Percentiles rank a stretch among this genome's conserved stretches.
These are phyloP conservation scores for Trichoderma afroharzianum DNA, from an alignment of 2,329 filamentous ascomycete species.

Conservation along the genomic window DNA sequence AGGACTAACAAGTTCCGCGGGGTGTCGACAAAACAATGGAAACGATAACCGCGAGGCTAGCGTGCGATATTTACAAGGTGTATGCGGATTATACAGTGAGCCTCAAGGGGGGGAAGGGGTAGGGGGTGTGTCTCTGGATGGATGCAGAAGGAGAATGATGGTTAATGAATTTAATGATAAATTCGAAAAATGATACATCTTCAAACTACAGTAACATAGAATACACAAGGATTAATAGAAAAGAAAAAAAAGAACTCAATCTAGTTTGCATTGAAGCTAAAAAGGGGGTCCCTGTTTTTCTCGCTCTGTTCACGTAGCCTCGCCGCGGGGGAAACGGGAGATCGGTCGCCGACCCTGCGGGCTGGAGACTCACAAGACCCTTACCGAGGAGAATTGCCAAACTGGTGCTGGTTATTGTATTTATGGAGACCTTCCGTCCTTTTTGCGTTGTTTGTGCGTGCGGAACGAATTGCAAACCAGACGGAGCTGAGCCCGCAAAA, in stretches of 20 bases:
- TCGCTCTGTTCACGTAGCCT: conserved; percentile 3
- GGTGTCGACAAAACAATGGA: not conserved
- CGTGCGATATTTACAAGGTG: conserved; percentile 7
- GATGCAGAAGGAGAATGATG: not conserved
- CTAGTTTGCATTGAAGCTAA: not conserved
- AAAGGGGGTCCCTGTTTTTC: not conserved
- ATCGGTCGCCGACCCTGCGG: conserved; percentile 11
- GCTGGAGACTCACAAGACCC: not conserved
- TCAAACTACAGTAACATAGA: not conserved
- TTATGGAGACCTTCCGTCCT: not conserved
- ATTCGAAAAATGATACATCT: not conserved
- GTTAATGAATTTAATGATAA: not conserved
- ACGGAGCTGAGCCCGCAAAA: not conserved
- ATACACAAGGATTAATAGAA: not conserved
- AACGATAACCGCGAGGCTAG: conserved; percentile 10
- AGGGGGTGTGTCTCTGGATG: not conserved
- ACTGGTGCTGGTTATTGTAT: not conserved
- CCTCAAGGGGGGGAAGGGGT: not conserved
- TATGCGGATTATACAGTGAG: not conserved
- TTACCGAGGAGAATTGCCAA: not conserved
- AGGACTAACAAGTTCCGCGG: conserved; percentile 3
- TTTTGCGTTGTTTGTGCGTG: not conserved
- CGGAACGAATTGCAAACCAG: not conserved
- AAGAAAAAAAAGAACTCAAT: not conserved
- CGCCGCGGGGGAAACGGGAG: conserved; percentile 7